Base-by-base conservation (phyloP, 352 stramenopile genomes). In the Globisporangium nodosum region DNA sequence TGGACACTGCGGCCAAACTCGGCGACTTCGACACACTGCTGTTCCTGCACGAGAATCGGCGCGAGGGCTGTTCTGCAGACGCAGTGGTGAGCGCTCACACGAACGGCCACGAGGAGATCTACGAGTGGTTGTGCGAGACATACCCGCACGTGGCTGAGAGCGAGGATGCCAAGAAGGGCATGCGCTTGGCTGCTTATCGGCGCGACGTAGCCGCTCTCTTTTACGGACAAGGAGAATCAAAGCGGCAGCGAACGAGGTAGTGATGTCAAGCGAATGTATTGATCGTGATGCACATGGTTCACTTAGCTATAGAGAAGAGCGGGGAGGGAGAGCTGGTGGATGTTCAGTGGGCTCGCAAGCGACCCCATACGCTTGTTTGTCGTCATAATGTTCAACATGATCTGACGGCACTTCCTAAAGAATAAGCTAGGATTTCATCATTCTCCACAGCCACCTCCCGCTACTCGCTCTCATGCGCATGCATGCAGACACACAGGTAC, bases 381-480 rank as follows among this genome's bases (percentile, higher is more conserved):
- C 74, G 74, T 81, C 72, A 85, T 81, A 81, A 85, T 70, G 71
- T 84, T 85, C 74, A 81, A 81, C 75, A 82, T 85, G 52, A 85
- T 85, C 73, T 61, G 75, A 85, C 75, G 75, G 75, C 72, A 82
- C 75, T 85, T 85, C 74, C 74, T 85, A 80, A 76, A 64, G 69
- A 75, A 75, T 76, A 81, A 81, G 74, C 74, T 85, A 65, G 24
- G 48, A 53, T 53, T 53, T 53, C 48, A 53, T 53, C 48, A 53
- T 60, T 8, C 27, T 54, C 37, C 48, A 52, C 45, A 4, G n/a
- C 43, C 5, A 3, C 43, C 33, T 37, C 33, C 33, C 33, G 6
- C 5, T 9, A 9, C 9, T 49, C 45, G 3, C 45, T 8, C 16
- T 3, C 9, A 13, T 24, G 1, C n/a, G 16, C 9, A 49, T 20